Evolutionary conservation across 1,284 basidiomycete genomes (phyloP), one percentile per base, ranked within the genome.

Genomic region (Malassezia furfur): DNA sequence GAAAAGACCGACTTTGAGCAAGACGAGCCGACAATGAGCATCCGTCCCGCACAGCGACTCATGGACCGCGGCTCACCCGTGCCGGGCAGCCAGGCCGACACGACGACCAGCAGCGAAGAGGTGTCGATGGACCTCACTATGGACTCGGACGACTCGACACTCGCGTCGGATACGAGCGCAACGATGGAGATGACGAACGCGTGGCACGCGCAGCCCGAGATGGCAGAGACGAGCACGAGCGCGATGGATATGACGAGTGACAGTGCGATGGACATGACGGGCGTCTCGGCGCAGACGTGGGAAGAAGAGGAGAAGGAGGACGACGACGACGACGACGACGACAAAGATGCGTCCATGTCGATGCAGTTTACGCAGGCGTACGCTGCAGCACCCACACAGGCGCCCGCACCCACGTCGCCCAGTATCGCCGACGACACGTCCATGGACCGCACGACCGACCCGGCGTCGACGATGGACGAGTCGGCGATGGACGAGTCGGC

Each of bases 1-100:
- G 53, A 61, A 30, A 48, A 54, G 34, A 52, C 59, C 21, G 59
- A 52, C 35, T 65, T 60, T 48, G 54, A 52, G 45, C 52, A 52
- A 36, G 63, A 65, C 37, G 63, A 65, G 61, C 63, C 63, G 28
- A 65, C 63, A 31, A 65, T 65, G 57, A 46, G 54, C 36, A 57
- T 65, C 15, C 54, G 55, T 2, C 60, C 62, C 7, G 50, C 59
- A 22, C 57, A 47, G 34, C 17, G 28, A 3, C 21, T 45, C 32
- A 43, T 51, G 43, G 49, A 47, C 30, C 28, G 50, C 6, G 54
- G 52, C 3, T 44, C 49, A 17, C 53, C 43, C 1, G 43, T 45
- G 25, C 43, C 43, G 17, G 30, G 43, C 19, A 14, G 28, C 17
- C 17, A 19, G 9, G 43, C 43, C 9, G 43, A 45, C 19, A 45